A percentile compares a stretch with the other conserved stretches of the same genome.
phyloP scores from a whole-genome alignment of 306 rosid species.

The Lathyrus aphaca region DNA sequence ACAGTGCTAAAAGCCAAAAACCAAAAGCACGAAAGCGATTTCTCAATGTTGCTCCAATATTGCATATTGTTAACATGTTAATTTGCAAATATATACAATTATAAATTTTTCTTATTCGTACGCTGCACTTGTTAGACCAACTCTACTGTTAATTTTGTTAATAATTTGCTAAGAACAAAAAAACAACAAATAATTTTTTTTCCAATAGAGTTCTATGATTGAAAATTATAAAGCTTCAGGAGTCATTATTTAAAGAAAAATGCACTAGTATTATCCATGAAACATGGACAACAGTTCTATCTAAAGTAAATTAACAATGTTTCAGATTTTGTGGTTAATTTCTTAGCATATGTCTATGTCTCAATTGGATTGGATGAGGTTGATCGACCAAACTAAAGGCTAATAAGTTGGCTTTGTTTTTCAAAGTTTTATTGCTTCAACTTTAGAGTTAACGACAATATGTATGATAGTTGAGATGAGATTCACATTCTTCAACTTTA shows the following conservation, averaged over 20 bases:
- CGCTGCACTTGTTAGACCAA: not conserved
- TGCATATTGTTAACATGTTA: not conserved
- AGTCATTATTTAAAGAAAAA: not conserved
- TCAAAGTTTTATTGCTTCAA: not conserved
- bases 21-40: slow-evolving; percentile 12
- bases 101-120: too few species aligned
- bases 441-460: slow-evolving; percentile 12
- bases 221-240: not conserved
- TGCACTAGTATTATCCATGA: not conserved
- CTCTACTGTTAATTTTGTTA: not conserved
- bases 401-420: slow-evolving; percentile 12
- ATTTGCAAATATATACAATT: not conserved
- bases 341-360: not conserved
- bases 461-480: not conserved
- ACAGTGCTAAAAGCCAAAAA: slow-evolving; percentile 25
- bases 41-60: not conserved
- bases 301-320: not conserved
- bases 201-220: not conserved
- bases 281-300: not conserved
- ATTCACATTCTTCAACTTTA: not conserved
- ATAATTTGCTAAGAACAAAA: too few species aligned
- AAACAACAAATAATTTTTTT: too few species aligned
- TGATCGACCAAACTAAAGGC: not conserved
- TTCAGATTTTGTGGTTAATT: not conserved
- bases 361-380: not conserved